Evolutionary conservation across 495 filamentous ascomycete genomes (phyloP).

Genomic region (Neurospora sp.): DNA sequence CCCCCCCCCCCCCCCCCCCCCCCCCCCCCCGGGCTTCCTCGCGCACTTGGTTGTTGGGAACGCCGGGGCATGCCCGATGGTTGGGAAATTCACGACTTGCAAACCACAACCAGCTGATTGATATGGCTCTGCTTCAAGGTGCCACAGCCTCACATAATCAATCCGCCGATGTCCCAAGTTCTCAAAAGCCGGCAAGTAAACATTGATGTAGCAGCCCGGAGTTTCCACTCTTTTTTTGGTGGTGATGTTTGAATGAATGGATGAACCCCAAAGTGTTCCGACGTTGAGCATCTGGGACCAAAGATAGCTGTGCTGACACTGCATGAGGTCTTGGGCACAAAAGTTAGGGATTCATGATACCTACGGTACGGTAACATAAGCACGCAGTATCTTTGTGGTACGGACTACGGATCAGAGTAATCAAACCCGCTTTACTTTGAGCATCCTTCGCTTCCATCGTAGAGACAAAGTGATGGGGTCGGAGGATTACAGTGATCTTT

Average conservation of each 20-base stretch:
- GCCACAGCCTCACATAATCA: neutral
- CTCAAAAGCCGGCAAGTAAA: neutral
- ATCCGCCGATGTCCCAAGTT: neutral
- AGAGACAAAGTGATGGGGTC: constrained; percentile 7
- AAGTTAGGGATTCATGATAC: neutral
- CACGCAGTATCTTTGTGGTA: neutral
- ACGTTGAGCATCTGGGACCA: neutral
- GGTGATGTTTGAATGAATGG: neutral
- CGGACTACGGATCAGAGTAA: neutral
- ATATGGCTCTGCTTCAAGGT: neutral
- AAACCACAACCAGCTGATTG: neutral
- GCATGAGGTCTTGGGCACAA: neutral
- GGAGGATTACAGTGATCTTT: neutral
- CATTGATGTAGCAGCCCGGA: neutral
- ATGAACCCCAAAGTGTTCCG: neutral
- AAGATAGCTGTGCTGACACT: neutral
- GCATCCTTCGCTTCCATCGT: constrained; percentile 5
- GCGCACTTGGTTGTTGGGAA: neutral
- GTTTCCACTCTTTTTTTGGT: neutral
- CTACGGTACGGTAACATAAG: neutral
- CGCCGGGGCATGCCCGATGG: neutral
- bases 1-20: no score
- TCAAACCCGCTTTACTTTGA: constrained; percentile 3
- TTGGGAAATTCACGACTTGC: neutral
- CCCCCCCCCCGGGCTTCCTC: neutral